These are phyloP conservation scores for Amniculicola lignicola DNA, from an alignment of 495 filamentous ascomycete genomes.

Conservation along the genomic window DNA sequence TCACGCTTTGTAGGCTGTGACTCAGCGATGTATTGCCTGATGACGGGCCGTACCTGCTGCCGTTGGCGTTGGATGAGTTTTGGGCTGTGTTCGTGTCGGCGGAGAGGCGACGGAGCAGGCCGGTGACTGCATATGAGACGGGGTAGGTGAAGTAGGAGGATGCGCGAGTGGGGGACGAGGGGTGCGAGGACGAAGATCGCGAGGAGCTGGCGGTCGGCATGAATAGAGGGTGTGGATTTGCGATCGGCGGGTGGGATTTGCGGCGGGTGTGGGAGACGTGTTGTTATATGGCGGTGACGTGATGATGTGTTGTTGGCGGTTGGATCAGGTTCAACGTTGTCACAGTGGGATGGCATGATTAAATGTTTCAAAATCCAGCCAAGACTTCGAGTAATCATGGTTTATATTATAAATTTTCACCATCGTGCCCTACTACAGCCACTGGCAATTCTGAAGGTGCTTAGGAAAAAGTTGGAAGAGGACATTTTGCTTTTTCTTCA, in stretches of 20 bases:
- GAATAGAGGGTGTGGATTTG: neutral
- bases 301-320: neutral
- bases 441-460: too few relatives aligned
- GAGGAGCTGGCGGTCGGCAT: slow-evolving; percentile 32
- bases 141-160: slow-evolving; percentile 43
- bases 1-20: slow-evolving; percentile 24
- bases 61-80: neutral
- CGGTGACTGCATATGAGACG: slow-evolving; percentile 38
- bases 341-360: neutral
- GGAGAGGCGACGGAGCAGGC: slow-evolving; percentile 41
- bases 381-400: neutral
- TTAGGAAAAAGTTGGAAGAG: too few relatives aligned
- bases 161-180: slow-evolving; percentile 12
- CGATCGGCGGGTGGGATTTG: neutral
- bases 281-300: neutral
- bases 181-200: slow-evolving; percentile 11
- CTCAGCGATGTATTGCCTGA: slow-evolving; percentile 24
- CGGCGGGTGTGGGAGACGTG: neutral
- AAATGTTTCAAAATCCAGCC: neutral
- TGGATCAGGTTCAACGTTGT: neutral
- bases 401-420: too few relatives aligned
- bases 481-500: slow-evolving; percentile 14
- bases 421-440: too few relatives aligned
- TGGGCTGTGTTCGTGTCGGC: slow-evolving; percentile 30
- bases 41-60: too few relatives aligned